Evolutionary conservation across 169 alveolate species (phyloP).

Genomic region (Plasmodium cynomolgi): DNA sequence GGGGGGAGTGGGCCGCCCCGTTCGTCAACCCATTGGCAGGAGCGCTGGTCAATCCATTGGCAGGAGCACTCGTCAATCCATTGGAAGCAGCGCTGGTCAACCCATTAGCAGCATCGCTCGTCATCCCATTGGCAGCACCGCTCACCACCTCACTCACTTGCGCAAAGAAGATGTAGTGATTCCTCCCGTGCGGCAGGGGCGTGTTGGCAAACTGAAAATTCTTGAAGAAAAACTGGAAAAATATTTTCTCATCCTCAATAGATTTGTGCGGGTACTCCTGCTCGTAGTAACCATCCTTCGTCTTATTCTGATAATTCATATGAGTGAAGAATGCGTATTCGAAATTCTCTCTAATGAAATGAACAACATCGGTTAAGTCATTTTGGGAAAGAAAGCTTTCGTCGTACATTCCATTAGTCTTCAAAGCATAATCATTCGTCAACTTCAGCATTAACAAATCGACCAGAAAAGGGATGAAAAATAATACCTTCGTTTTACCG

Average conservation of each 20-base stretch:
- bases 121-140: not conserved
- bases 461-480: conserved; percentile 64
- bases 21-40: not conserved
- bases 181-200: conserved; percentile 20
- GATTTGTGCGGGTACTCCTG: conserved; percentile 74
- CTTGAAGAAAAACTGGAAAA: conserved; percentile 42
- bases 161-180: conserved; percentile 41
- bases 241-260: conserved; percentile 41
- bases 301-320: conserved; percentile 47
- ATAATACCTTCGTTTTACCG: conserved; percentile 56
- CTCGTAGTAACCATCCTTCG: conserved; percentile 44
- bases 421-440: conserved; percentile 3
- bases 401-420: conserved; percentile 8
- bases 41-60: not conserved
- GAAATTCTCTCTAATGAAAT: conserved; percentile 16
- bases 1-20: not conserved
- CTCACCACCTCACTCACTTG: not conserved
- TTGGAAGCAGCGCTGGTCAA: not conserved
- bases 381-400: conserved; percentile 11
- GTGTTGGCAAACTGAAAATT: conserved; percentile 29
- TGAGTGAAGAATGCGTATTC: conserved; percentile 57
- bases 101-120: too few species aligned
- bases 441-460: conserved; percentile 22
- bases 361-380: not conserved
- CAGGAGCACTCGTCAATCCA: not conserved